Base-by-base conservation (phyloP, 2,329 filamentous ascomycete species). In the Mycosphaerella sp. region DNA sequence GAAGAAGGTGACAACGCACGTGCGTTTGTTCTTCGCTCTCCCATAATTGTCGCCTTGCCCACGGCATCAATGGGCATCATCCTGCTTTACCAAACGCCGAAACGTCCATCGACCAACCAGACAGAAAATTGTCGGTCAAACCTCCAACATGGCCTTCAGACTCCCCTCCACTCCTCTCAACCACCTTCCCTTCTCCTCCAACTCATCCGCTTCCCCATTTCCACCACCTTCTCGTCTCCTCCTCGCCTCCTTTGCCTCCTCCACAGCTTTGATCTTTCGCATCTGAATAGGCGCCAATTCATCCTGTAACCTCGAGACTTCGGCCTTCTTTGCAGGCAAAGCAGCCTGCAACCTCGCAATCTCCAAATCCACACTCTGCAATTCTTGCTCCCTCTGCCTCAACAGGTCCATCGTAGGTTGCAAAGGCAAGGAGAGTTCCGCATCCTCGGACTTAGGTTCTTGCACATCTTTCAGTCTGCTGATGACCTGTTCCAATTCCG, bases 121-220 rank as follows among this genome's bases (percentile, higher is more conserved):
- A 14, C 40, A 11, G 21, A 42, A 23, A 3, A 42, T 10, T 12
- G 36, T 10, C 4, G 8, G 10, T 69, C 59, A 69, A 2, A 83
- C 73, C 59, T 83, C 81, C 61, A 89, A 66, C 71, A 87, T 81
- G 55, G 80, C 76, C 65, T 74, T 81, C 68, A 90, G 68, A 11
- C 72, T 78, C 7, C 74, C 72, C 66, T 89, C 86, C n/a, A 81
- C 82, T 14, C 83, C 84, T 60, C 81, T 80, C 72, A 84, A 83
- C 87, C 87, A 92, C 60, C 86, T 76, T 5, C 85, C 87, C 62
- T 83, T 79, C 69, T 87, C 84, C 68, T 91, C 87, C 32, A 90
- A 69, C 64, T 91, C 86, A 63, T 89, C 86, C 41, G 83, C 80
- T 12, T 81, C 81, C 40, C 83, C 80, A 2, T 38, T 38, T 7